Conservation (phyloP, 2,329 filamentous ascomycete genomes). For the Didymella segeticola region DNA sequence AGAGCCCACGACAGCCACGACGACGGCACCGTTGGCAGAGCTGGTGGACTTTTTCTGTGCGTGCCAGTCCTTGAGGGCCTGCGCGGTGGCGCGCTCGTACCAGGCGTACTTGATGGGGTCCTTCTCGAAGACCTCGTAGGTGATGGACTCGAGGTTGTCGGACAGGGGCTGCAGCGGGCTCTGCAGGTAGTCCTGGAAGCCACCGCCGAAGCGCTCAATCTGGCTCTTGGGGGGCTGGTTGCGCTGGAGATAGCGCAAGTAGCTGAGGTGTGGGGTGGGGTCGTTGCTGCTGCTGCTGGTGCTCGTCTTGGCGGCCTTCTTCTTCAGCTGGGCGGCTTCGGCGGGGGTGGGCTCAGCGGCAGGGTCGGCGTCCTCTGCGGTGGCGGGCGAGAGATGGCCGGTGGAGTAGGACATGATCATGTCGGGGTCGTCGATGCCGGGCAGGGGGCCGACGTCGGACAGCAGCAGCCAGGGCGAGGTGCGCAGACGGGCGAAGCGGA, state of each 20-base stretch:
- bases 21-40: slow-evolving; percentile 72
- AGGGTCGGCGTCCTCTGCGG: slow-evolving; percentile 49
- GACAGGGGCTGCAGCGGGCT: slow-evolving; percentile 92
- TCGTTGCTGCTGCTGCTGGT: slow-evolving; percentile 59
- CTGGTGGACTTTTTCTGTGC: slow-evolving; percentile 75
- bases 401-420: slow-evolving; percentile 46
- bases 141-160: slow-evolving; percentile 95
- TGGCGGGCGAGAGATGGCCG: slow-evolving; percentile 51
- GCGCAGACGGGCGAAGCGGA: slow-evolving; percentile 63
- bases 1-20: slow-evolving; percentile 91
- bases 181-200: slow-evolving; percentile 93
- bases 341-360: slow-evolving; percentile 66
- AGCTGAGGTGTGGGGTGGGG: slow-evolving; percentile 73
- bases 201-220: slow-evolving; percentile 71
- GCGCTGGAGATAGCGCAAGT: slow-evolving; percentile 82
- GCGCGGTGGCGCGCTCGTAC: slow-evolving; percentile 84
- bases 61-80: slow-evolving; percentile 82
- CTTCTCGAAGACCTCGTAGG: slow-evolving; percentile 98
- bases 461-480: slow-evolving; percentile 67
- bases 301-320: slow-evolving; percentile 48
- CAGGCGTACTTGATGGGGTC: slow-evolving; percentile 98
- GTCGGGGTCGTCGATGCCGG: slow-evolving; percentile 53
- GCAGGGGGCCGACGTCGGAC: slow-evolving; percentile 63
- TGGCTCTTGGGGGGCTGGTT: slow-evolving; percentile 73
- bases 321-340: slow-evolving; percentile 63